Base-by-base conservation (phyloP, 2,329 filamentous ascomycete species). In the Colletotrichum tofieldiae region DNA sequence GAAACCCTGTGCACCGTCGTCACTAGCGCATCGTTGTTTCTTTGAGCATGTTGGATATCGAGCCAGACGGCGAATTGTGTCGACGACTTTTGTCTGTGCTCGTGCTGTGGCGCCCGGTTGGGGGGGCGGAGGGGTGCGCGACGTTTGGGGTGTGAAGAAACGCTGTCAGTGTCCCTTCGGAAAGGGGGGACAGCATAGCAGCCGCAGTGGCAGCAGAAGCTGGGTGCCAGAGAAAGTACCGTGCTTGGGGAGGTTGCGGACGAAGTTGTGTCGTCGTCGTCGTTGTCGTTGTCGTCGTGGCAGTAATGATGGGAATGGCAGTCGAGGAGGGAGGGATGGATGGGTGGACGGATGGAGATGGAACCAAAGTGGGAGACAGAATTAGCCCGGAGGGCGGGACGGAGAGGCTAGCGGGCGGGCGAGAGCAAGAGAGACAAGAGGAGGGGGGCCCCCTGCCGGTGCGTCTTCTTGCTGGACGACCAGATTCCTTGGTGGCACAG, bases 401-500 rank as follows among this genome's bases (percentile, higher is more conserved):
- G 67, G 26, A 66, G 67, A 71, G 67, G 56, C 58, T 62, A 67
- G 51, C 47, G 51, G 45, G 65, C 54, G 61, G 47, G 35, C 37
- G 47, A 54, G 65, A 61, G 47, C 51, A 62, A 66, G 51, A 68
- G 65, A 69, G 58, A 72, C 69, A 64, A 72, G 65, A 72, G 65
- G 69, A 69, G 52, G 64, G 61, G 52, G 56, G 69, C 58, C 52
- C 68, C 68, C 65, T 69, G 69, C 69, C 59, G 39, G 65, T 68
- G 58, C 65, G 26, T 69, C 58, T 72, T 63, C 35, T 59, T 64
- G 45, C 66, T 72, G 51, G 45, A 32, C 65, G 59, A 39, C 69
- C 45, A 52, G 65, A 64, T 69, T 68, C 41, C 54, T 55, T 72
- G 65, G 69, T 72, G 65, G 69, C 65, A 72, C 69, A 69, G 65